Conservation (phyloP, 768 basidiomycete genomes). For the Infundibulicybe gibba region DNA sequence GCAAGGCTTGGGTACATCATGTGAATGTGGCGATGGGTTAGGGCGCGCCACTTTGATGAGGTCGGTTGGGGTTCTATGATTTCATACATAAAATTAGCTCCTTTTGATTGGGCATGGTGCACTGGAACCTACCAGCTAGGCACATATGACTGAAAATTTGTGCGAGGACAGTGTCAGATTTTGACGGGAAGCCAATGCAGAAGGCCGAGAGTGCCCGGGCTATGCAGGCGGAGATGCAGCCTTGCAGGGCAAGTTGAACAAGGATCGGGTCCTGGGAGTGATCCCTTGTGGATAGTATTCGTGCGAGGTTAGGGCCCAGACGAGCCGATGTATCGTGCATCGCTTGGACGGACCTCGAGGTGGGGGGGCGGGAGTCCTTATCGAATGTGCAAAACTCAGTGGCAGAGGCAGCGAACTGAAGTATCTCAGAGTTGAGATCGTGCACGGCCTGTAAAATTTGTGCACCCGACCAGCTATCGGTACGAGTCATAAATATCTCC, state of each 20-base stretch:
- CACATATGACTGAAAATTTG: slow-evolving; percentile 61
- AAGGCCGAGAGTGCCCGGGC: slow-evolving; percentile 67
- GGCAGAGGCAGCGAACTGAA: slow-evolving; percentile 76
- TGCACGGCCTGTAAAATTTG: slow-evolving; percentile 77
- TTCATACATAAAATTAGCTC: slow-evolving; percentile 6
- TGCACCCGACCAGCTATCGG: slow-evolving; percentile 72
- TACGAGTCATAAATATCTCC: slow-evolving; percentile 71
- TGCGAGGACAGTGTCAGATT: slow-evolving; percentile 61
- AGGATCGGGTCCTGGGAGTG: slow-evolving; percentile 74
- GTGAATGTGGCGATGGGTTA: slow-evolving; percentile 69
- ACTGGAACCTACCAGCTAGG: slow-evolving; percentile 37
- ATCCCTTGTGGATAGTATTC: slow-evolving; percentile 58
- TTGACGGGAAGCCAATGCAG: slow-evolving; percentile 71
- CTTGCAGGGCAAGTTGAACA: slow-evolving; percentile 74
- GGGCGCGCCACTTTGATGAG: slow-evolving; percentile 72
- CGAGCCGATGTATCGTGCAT: slow-evolving; percentile 60
- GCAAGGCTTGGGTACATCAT: slow-evolving; percentile 61
- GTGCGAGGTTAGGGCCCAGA: slow-evolving; percentile 59
- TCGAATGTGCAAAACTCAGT: slow-evolving; percentile 63
- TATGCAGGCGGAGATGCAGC: slow-evolving; percentile 63
- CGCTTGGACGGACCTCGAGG: slow-evolving; percentile 42
- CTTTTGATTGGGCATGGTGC: background rate
- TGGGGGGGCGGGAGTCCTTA: slow-evolving; percentile 31
- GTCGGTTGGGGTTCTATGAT: slow-evolving; percentile 69
- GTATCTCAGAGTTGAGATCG: slow-evolving; percentile 76